Base-by-base conservation (phyloP, 768 basidiomycete species). In the Russula vinacea region DNA sequence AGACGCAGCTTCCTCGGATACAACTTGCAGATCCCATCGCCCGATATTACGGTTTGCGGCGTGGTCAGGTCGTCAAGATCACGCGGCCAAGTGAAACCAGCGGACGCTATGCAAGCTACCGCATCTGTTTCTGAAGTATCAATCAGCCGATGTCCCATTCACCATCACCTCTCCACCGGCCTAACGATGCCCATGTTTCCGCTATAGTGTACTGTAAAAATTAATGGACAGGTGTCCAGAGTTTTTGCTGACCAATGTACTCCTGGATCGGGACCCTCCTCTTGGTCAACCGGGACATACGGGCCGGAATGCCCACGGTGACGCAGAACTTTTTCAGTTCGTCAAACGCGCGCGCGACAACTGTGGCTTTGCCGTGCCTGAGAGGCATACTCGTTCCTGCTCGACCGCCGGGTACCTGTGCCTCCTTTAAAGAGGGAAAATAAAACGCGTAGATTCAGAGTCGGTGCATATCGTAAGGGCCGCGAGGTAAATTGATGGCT, bases 31-130 rank as follows among this genome's bases (percentile, higher is more conserved):
- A 99, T 75, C 97, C 97, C 11, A 96, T 99, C n/a, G 94, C 97
- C 47, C 86, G 95, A 64, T 98, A 99, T 76, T 99, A 98, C 78
- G 97, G 97, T 57, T 84, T 99, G 62, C 84, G 87, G 70, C 85
- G 97, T 56, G 95, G 96, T 32, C 93, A 96, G 74, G 97, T 99
- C 53, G 97, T 99, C 76, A 98, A 97, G 80, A 98, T 99, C 71
- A 98, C 90, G 64, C 81, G 97, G 71, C 92, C 94, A 32, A 94
- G 92, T 76, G 97, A 98, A 80, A 99, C 97, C 19, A 92, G 90
- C 67, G 96, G 96, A 56, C 85, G 92, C 64, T 95, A 94, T 70
- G 89, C 92, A 58, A 93, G 91, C 72, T 94, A 94, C 79, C 89
- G 92, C 66, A 91, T 94, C 74, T 92, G 91, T 78, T 93, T 91